Evolutionary conservation across 1,284 basidiomycete species (phyloP).

Genomic region (Tilletiopsis washingtonensis): DNA sequence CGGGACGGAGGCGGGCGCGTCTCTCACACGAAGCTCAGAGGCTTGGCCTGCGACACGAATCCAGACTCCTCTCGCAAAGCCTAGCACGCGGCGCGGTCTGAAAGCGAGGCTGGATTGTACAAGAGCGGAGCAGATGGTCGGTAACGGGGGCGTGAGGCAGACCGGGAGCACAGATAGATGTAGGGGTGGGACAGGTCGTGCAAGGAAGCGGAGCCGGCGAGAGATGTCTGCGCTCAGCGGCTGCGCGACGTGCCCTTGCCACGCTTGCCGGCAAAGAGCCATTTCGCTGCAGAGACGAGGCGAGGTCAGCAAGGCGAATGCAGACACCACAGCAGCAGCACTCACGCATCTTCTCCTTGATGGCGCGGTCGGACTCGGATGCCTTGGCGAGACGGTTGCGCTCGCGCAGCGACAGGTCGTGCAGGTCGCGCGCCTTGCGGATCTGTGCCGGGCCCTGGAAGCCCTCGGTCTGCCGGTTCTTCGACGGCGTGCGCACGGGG

Average conservation of each 20-base stretch:
- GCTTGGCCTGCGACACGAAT: no score
- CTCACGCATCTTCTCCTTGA: conserved; percentile 38
- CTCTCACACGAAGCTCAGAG: no score
- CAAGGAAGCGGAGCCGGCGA: no score
- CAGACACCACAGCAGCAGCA: conserved; percentile 3
- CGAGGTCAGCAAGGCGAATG: neutral
- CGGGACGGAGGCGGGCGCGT: no score
- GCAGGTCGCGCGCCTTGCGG: conserved; percentile 35
- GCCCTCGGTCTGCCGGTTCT: conserved; percentile 36
- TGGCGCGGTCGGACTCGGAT: conserved; percentile 40
- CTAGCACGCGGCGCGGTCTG: no score
- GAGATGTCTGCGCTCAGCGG: conserved; percentile 17
- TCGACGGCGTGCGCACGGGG: conserved; percentile 35
- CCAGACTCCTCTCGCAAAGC: no score
- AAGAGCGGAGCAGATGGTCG: no score
- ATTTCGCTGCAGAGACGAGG: conserved; percentile 15
- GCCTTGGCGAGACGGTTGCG: conserved; percentile 40
- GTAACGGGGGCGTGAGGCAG: no score
- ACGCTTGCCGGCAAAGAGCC: conserved; percentile 44
- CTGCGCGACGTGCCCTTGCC: conserved; percentile 42
- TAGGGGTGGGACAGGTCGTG: no score
- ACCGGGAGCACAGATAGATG: no score
- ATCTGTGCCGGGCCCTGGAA: conserved; percentile 34
- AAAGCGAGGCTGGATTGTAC: no score
- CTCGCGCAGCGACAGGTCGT: conserved; percentile 31